Evolutionary conservation across 192 early-diverging fungal species (phyloP).

Genomic region (Paraglomus occultum): DNA sequence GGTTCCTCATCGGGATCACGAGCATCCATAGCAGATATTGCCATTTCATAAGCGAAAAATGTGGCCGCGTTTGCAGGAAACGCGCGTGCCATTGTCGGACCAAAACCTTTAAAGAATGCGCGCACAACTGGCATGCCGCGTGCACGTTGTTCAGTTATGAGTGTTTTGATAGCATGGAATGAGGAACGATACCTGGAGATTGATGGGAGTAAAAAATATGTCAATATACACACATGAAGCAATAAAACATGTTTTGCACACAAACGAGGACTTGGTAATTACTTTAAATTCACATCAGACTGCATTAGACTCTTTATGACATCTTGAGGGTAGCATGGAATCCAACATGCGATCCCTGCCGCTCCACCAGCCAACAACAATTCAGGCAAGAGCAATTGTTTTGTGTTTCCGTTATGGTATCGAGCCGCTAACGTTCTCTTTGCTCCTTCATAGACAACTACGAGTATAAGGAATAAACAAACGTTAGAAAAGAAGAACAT

Average conservation of each 20-base stretch:
- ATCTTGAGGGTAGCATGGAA: slow-evolving; percentile 73
- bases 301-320: slow-evolving; percentile 83
- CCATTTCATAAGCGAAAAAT: slow-evolving; percentile 71
- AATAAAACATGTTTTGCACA: background rate
- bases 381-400: slow-evolving; percentile 68
- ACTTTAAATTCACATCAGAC: slow-evolving; percentile 56
- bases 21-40: slow-evolving; percentile 35
- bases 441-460: slow-evolving; percentile 80
- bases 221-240: slow-evolving; percentile 37
- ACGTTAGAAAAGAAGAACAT: background rate
- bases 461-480: slow-evolving; percentile 1
- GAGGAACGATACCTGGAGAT: slow-evolving; percentile 37
- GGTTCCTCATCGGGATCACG: too few relatives aligned
- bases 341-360: slow-evolving; percentile 94
- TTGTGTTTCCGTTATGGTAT: slow-evolving; percentile 56
- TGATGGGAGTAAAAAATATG: slow-evolving; percentile 39
- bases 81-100: slow-evolving; percentile 76
- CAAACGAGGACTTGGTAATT: background rate
- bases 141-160: slow-evolving; percentile 56
- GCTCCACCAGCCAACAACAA: slow-evolving; percentile 90
- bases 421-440: slow-evolving; percentile 62
- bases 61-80: slow-evolving; percentile 86
- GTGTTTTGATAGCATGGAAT: slow-evolving; percentile 34
- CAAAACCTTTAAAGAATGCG: slow-evolving; percentile 81
- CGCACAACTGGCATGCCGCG: slow-evolving; percentile 34